phyloP scores from a whole-genome alignment of 108 stramenopile genomes.

The Poteriospumella lacustris region DNA sequence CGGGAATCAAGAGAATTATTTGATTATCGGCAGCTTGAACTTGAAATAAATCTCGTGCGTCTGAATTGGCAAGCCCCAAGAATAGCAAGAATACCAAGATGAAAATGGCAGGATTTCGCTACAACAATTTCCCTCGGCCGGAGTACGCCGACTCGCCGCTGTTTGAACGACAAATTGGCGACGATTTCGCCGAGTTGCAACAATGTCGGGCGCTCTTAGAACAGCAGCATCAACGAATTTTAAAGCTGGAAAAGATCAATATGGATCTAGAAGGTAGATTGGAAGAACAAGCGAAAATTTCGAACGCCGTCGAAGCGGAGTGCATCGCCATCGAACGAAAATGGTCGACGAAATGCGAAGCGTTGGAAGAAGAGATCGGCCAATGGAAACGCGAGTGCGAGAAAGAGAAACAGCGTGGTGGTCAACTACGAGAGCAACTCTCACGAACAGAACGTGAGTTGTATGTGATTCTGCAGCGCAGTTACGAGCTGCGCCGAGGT shows the following conservation, averaged over 20 bases:
- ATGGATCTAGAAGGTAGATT: conserved; percentile 16
- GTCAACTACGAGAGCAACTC: conserved; percentile 12
- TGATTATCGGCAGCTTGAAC: too few relatives aligned
- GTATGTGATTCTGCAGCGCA: conserved; percentile 24
- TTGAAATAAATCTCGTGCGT: too few relatives aligned
- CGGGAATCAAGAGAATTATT: too few relatives aligned
- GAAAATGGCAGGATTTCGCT: too few relatives aligned
- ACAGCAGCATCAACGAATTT: neutral
- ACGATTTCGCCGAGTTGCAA: neutral
- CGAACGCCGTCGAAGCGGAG: neutral
- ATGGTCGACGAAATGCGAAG: neutral
- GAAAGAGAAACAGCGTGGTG: neutral
- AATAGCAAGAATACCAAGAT: too few relatives aligned
- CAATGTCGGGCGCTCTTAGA: neutral
- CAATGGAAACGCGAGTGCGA: neutral
- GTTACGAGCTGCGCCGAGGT: conserved; percentile 1
- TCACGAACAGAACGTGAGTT: conserved; percentile 20
- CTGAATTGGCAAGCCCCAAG: too few relatives aligned
- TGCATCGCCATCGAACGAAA: neutral
- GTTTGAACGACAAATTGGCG: neutral
- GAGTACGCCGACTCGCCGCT: neutral
- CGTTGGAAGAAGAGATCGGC: conserved; percentile 6
- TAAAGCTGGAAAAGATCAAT: neutral
- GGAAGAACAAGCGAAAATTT: conserved; percentile 17
- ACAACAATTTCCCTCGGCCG: neutral